phyloP scores from a whole-genome alignment of 768 basidiomycete species.

The Boletus patriciae region DNA sequence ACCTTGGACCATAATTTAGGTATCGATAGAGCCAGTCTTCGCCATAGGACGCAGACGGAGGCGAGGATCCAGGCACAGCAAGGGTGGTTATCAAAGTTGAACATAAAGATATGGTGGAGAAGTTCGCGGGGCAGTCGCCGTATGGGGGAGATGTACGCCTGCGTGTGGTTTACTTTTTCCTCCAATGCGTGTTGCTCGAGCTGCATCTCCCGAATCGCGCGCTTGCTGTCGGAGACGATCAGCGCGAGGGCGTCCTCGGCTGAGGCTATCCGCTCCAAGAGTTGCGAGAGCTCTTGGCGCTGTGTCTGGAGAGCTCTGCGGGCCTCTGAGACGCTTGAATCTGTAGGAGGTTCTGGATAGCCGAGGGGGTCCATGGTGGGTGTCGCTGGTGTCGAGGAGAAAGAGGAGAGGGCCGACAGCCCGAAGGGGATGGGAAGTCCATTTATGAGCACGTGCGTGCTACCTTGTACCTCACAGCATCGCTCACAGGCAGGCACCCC shows the following conservation, averaged over 20 bases:
- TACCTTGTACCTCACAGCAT: slow-evolving; percentile 10
- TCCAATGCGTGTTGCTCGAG: slow-evolving; percentile 49
- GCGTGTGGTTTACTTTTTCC: slow-evolving; percentile 46
- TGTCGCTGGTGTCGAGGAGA: slow-evolving; percentile 16
- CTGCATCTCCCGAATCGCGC: slow-evolving; percentile 54
- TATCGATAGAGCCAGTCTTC: slow-evolving; percentile 61
- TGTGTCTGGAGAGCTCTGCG: slow-evolving; percentile 43
- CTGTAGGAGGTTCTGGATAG: slow-evolving; percentile 62
- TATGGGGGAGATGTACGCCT: slow-evolving; percentile 73
- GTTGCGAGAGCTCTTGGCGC: slow-evolving; percentile 24
- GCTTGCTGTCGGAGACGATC: slow-evolving; percentile 55
- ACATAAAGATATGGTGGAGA: slow-evolving; percentile 69
- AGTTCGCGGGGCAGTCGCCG: slow-evolving; percentile 69
- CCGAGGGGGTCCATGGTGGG: slow-evolving; percentile 29
- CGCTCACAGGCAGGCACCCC: neutral
- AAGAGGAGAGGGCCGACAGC: slow-evolving; percentile 2
- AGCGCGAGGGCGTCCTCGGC: slow-evolving; percentile 59
- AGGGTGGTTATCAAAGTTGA: slow-evolving; percentile 67
- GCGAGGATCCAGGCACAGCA: slow-evolving; percentile 76
- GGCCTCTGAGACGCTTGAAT: slow-evolving; percentile 51
- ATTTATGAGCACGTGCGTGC: slow-evolving; percentile 25
- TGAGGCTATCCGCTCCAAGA: slow-evolving; percentile 48
- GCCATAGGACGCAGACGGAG: slow-evolving; percentile 67
- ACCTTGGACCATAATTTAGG: slow-evolving; percentile 80
- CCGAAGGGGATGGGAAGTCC: slow-evolving; percentile 25